These are phyloP conservation scores for Chalciporus sphaerocephalus DNA, from an alignment of 768 basidiomycete genomes.

Conservation along the genomic window DNA sequence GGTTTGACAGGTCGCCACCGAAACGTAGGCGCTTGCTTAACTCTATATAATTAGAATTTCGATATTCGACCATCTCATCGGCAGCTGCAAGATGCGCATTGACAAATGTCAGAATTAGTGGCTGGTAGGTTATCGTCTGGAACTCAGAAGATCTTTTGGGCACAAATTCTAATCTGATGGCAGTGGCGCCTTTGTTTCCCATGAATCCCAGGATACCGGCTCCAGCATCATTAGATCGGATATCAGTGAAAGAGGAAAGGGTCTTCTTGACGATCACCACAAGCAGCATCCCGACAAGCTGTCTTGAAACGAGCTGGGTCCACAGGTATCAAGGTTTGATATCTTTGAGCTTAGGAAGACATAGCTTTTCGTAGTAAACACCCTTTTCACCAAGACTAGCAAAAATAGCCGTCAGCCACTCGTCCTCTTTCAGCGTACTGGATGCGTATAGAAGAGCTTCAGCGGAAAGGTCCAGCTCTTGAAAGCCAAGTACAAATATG, in stretches of 20 bases:
- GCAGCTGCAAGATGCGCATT: slow-evolving; percentile 82
- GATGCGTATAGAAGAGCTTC: slow-evolving; percentile 73
- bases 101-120: slow-evolving; percentile 65
- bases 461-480: slow-evolving; percentile 75
- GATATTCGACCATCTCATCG: slow-evolving; percentile 70
- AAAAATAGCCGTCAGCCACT: slow-evolving; percentile 63
- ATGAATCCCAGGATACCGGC: slow-evolving; percentile 76
- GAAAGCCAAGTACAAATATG: slow-evolving; percentile 70
- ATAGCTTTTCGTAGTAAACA: slow-evolving; percentile 62
- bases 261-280: slow-evolving; percentile 59
- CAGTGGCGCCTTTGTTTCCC: slow-evolving; percentile 83
- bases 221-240: slow-evolving; percentile 52
- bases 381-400: slow-evolving; percentile 68
- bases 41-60: slow-evolving; percentile 74
- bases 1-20: slow-evolving; percentile 25
- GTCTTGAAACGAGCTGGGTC: slow-evolving; percentile 63
- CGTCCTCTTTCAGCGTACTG: slow-evolving; percentile 59
- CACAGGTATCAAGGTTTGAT: background rate
- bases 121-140: slow-evolving; percentile 23
- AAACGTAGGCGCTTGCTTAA: slow-evolving; percentile 57
- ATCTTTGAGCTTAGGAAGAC: background rate
- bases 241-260: slow-evolving; percentile 46
- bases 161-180: slow-evolving; percentile 56
- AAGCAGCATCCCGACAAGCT: slow-evolving; percentile 82
- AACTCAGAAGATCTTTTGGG: slow-evolving; percentile 33